phyloP scores from a whole-genome alignment of 352 stramenopile genomes.

The Phytophthora litchii region DNA sequence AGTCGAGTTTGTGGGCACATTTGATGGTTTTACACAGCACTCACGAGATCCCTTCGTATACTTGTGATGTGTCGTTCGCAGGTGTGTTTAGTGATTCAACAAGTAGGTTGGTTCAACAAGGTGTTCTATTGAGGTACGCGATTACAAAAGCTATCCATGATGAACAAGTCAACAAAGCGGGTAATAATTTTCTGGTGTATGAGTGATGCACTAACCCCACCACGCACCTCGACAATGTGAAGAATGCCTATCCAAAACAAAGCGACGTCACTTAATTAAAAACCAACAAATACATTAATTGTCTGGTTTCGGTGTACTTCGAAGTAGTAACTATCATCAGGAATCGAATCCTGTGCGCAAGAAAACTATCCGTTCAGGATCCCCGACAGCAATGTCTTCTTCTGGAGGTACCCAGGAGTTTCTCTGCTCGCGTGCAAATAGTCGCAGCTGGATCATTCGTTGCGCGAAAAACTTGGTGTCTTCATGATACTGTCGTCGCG shows the following conservation, averaged over 20 bases:
- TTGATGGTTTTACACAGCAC: not conserved
- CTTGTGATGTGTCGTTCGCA: not conserved
- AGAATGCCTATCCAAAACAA: too few relatives aligned
- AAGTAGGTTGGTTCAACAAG: too few relatives aligned
- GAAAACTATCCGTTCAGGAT: conserved; percentile 29
- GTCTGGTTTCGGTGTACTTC: too few relatives aligned
- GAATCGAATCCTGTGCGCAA: conserved; percentile 11
- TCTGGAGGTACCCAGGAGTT: conserved; percentile 31
- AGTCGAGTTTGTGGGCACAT: too few relatives aligned
- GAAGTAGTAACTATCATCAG: conserved; percentile 2
- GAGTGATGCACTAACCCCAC: too few relatives aligned
- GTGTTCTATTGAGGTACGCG: not conserved
- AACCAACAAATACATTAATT: too few relatives aligned
- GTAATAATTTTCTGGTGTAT: not conserved
- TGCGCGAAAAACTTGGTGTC: conserved; percentile 57
- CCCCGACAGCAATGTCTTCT: conserved; percentile 33
- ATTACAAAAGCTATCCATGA: conserved; percentile 1
- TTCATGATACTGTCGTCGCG: conserved; percentile 44
- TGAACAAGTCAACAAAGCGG: conserved; percentile 4
- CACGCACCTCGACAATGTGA: too few relatives aligned
- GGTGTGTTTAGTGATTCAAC: too few relatives aligned
- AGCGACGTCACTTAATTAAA: too few relatives aligned
- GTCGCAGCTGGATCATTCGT: conserved; percentile 44
- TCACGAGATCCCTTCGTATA: not conserved
- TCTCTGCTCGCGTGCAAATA: conserved; percentile 27